Evolutionary conservation across 257 asterid genomes (phyloP), one percentile per base, ranked within the genome.

Genomic region (Osmanthus fragrans): DNA sequence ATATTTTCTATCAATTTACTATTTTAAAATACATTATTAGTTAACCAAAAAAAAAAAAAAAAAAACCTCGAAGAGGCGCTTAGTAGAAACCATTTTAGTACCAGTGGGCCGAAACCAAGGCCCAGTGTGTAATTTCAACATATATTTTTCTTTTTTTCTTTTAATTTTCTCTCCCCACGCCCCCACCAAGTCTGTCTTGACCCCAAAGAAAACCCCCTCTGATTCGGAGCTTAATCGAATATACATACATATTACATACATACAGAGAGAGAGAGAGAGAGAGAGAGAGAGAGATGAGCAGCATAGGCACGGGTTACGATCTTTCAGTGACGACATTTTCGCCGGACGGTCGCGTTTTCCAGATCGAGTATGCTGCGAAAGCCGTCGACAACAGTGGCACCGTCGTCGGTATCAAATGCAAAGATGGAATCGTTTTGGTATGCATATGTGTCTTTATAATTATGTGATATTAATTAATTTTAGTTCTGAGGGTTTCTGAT

Each of bases 261-360:
- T 1, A 8, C 12, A 39, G 11, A 40, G 12, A 40, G 10, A 39
- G 13, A 39, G 11, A 37, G 42, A 37, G 42, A 37, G 27, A 25
- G 27, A 25, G 27, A 25, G 27, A 25, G 27, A 25, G 27, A 25
- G 27, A 25, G 33, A 93, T 93, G 98, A 90, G 96, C 85, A 93
- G 97, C 90, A 93, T 93, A 65, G 98, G 97, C 30, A 93, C 97
- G 0, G 97, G 98, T 10, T 93, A 93, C 89, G 98, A 93, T 88
- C 90, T 93, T 7, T 92, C 98, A 7, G 98, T 93, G 42, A 93
- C 97, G 3, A 93, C 97, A 18, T 94, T 94, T 85, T 94, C 97
- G 29, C 98, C 97, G 56, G 98, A 94, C 76, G 98, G 98, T 7
- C 90, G 98, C 33, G 98, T 94, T 67, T 94, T 94, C 77, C 97